Evolutionary conservation across 2,329 filamentous ascomycete genomes (phyloP).

Genomic region (Albifimbria verrucaria): DNA sequence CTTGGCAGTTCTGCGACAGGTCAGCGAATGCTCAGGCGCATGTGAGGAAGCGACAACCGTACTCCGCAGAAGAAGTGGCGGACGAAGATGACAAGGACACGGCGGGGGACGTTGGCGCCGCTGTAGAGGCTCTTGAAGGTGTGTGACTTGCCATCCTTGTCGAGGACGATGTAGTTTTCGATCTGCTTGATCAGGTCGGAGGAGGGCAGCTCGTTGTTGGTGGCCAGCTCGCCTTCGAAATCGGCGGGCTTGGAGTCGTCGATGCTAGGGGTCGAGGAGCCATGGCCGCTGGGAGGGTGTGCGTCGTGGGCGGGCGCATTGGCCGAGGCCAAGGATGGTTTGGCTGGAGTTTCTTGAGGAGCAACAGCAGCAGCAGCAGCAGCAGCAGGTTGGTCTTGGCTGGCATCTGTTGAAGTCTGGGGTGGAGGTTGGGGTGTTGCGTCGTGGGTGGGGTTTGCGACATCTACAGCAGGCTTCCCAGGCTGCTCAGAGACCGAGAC

Average conservation of each 20-base stretch:
- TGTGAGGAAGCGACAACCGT: conserved; percentile 30
- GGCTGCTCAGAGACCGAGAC: too few species aligned
- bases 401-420: too few species aligned
- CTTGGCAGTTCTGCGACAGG: conserved; percentile 64
- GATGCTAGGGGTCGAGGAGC: too few species aligned
- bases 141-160: conserved; percentile 55
- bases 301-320: too few species aligned
- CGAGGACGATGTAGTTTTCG: conserved; percentile 56
- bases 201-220: conserved; percentile 53
- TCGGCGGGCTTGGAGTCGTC: conserved; percentile 43
- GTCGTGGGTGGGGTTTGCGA: too few species aligned
- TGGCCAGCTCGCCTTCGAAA: conserved; percentile 54
- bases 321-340: too few species aligned
- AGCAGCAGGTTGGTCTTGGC: too few species aligned
- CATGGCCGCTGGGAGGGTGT: too few species aligned
- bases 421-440: too few species aligned
- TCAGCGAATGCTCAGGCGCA: not conserved
- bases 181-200: conserved; percentile 46
- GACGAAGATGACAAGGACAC: conserved; percentile 70
- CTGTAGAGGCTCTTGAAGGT: conserved; percentile 63
- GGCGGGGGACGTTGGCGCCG: conserved; percentile 47
- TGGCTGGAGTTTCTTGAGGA: too few species aligned
- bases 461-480: too few species aligned
- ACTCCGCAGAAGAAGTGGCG: conserved; percentile 80
- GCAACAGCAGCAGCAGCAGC: too few species aligned